phyloP scores from a whole-genome alignment of 495 filamentous ascomycete genomes.

The Glarea lozoyensis region DNA sequence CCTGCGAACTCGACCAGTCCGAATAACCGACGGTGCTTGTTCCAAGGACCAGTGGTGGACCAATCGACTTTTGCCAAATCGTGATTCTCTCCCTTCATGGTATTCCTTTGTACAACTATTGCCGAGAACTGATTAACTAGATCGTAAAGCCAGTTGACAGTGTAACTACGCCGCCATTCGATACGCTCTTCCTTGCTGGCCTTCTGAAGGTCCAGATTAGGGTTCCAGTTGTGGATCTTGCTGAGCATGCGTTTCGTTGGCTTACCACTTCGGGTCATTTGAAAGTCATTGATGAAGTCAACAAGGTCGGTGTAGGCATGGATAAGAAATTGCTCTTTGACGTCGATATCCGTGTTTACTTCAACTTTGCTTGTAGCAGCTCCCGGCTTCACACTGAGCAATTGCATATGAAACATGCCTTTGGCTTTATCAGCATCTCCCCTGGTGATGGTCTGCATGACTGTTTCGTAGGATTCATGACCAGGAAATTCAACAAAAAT shows the following conservation, averaged over 20 bases:
- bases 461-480: constrained; percentile 27
- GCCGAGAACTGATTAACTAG: constrained; percentile 34
- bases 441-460: constrained; percentile 28
- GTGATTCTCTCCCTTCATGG: constrained; percentile 22
- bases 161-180: constrained; percentile 36
- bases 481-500: constrained; percentile 36
- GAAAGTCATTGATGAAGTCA: constrained; percentile 38
- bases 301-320: constrained; percentile 34
- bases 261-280: constrained; percentile 32
- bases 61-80: constrained; percentile 28
- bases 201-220: constrained; percentile 29
- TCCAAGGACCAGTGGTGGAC: constrained; percentile 21
- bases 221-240: constrained; percentile 33
- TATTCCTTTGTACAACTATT: constrained; percentile 31
- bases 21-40: constrained; percentile 26
- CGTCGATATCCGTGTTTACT: constrained; percentile 19
- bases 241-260: constrained; percentile 34
- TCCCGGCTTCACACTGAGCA: constrained; percentile 13
- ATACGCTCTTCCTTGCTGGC: constrained; percentile 29
- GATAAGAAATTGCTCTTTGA: constrained; percentile 33
- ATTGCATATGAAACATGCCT: constrained; percentile 16
- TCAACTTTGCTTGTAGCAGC: constrained; percentile 6
- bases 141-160: constrained; percentile 44
- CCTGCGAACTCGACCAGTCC: constrained; percentile 33
- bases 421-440: constrained; percentile 28